Conservation (phyloP, 139 green algal species). For the Chlamydomonas incerta region DNA sequence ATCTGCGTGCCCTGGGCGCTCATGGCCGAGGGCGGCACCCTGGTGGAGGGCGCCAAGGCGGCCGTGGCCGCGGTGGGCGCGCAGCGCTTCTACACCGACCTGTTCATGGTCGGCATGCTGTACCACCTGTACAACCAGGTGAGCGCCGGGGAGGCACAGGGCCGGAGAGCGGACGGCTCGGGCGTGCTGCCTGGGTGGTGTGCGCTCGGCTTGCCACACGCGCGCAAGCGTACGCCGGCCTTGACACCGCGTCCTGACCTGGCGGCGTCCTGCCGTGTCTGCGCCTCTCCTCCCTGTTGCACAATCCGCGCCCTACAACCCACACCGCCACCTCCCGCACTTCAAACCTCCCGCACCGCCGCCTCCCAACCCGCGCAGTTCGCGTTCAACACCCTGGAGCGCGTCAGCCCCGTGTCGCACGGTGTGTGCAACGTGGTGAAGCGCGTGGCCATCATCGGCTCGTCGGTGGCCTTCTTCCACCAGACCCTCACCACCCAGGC, state of each 20-base stretch:
- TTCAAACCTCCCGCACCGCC: neutral
- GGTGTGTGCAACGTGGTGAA: constrained; percentile 99
- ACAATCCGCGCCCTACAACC: no score
- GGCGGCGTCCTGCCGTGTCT: neutral
- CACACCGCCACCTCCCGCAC: no score
- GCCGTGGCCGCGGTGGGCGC: constrained; percentile 80
- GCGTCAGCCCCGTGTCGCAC: constrained; percentile 96
- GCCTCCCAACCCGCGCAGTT: constrained; percentile 75
- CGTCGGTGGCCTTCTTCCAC: constrained; percentile 88
- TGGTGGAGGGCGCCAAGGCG: constrained; percentile 56
- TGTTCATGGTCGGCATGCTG: constrained; percentile 93
- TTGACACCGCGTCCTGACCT: no score
- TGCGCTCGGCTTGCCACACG: no score
- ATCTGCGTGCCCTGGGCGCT: constrained; percentile 91
- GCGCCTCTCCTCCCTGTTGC: no score
- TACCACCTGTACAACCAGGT: constrained; percentile 99
- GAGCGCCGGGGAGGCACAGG: no score
- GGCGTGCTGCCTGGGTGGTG: neutral
- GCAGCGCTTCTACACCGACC: constrained; percentile 84
- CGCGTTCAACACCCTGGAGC: constrained; percentile 97
- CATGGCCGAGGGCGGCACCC: constrained; percentile 82
- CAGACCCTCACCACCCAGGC: constrained; percentile 77
- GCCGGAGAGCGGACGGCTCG: no score
- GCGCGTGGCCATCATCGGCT: constrained; percentile 97
- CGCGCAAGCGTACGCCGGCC: no score